Conservation (phyloP, 768 basidiomycete species). For the Hericium rajendrae region DNA sequence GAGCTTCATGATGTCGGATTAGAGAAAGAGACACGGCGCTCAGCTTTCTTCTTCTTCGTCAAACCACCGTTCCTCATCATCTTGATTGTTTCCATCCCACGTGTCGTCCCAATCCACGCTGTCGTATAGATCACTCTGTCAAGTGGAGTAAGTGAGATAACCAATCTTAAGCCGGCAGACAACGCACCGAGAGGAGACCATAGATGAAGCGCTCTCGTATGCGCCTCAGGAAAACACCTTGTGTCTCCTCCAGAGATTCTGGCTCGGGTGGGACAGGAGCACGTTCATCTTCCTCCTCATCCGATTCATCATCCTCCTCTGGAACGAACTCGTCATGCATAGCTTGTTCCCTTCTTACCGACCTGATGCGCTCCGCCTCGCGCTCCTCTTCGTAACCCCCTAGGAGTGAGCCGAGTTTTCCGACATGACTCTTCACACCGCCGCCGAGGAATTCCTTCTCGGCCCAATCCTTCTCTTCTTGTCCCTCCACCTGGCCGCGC, state of each 20-base stretch:
- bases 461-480: conserved; percentile 67
- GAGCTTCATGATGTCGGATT: no score
- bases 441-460: conserved; percentile 51
- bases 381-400: conserved; percentile 73
- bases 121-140: conserved; percentile 61
- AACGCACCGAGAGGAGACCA: conserved; percentile 59
- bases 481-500: conserved; percentile 39
- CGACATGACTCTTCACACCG: conserved; percentile 43
- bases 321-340: conserved; percentile 40
- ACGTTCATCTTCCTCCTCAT: conserved; percentile 33
- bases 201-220: conserved; percentile 69
- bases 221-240: conserved; percentile 43
- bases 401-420: conserved; percentile 57
- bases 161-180: not conserved
- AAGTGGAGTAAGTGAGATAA: not conserved
- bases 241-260: conserved; percentile 41
- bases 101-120: conserved; percentile 67
- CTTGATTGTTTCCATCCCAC: conserved; percentile 51
- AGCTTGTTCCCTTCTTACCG: conserved; percentile 33
- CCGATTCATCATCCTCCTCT: conserved; percentile 54
- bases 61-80: conserved; percentile 66
- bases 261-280: conserved; percentile 10
- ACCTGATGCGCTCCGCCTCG: conserved; percentile 50
- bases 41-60: conserved; percentile 44
- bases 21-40: not conserved